These are phyloP conservation scores for Curvularia verruculosa DNA, from an alignment of 2,329 filamentous ascomycete species.

Conservation along the genomic window DNA sequence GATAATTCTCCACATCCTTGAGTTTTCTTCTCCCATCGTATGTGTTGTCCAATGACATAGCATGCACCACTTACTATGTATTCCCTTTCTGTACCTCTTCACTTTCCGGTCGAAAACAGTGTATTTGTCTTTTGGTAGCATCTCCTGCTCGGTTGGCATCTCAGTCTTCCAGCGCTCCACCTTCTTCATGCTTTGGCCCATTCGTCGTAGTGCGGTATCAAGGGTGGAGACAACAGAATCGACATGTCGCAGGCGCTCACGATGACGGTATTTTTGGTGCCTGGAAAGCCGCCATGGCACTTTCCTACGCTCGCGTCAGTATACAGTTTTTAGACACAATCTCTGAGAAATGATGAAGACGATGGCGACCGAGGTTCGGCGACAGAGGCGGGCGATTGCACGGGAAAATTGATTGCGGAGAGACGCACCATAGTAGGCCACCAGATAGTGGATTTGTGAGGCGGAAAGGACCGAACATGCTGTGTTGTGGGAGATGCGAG, in stretches of 20 bases:
- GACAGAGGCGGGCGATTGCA: neutral
- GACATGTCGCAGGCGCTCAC: slow-evolving; percentile 64
- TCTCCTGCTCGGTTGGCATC: slow-evolving; percentile 95
- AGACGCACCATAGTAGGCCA: slow-evolving; percentile 46
- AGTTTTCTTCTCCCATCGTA: neutral
- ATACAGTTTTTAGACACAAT: slow-evolving; percentile 3
- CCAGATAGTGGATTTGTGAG: slow-evolving; percentile 49
- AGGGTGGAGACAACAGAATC: slow-evolving; percentile 86
- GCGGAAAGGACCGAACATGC: slow-evolving; percentile 51
- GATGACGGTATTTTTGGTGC: slow-evolving; percentile 56
- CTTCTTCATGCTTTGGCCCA: slow-evolving; percentile 72
- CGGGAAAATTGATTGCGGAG: neutral
- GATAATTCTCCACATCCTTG: neutral
- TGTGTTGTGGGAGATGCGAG: slow-evolving; percentile 26
- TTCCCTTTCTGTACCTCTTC: slow-evolving; percentile 93
- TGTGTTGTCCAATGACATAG: neutral
- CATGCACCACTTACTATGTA: slow-evolving; percentile 78
- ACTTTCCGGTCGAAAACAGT: slow-evolving; percentile 96
- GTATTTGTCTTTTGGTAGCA: slow-evolving; percentile 97
- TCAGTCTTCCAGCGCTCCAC: slow-evolving; percentile 91
- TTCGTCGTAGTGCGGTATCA: slow-evolving; percentile 75
- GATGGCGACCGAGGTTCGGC: neutral
- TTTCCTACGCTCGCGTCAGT: slow-evolving; percentile 67
- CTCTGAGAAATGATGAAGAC: slow-evolving; percentile 9
- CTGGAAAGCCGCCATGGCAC: slow-evolving; percentile 93